Evolutionary conservation across 768 basidiomycete species (phyloP), one percentile per base, ranked within the genome.

Genomic region (Tylopilus sp.): DNA sequence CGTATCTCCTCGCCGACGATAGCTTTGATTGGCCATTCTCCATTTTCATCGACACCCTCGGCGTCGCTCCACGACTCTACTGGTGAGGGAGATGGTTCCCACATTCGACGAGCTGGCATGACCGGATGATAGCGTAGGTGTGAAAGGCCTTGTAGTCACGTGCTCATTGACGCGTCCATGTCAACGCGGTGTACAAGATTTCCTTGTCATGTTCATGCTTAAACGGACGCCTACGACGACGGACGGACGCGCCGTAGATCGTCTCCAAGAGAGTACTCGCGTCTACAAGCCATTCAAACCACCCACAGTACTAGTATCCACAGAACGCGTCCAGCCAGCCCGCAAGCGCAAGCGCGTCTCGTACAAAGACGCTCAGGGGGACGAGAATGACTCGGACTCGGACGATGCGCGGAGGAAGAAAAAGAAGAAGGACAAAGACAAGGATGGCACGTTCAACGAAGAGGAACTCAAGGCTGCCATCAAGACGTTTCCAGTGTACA

Each of bases 281-380:
- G 70, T 91, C 25, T 85, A 83, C 72, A 84, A 85, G 60, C 91
- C 88, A 0, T 93, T 91, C 76, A 91, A 90, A 64, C 73, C 85
- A 1, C 91, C 91, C 4, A 77, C 83, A 1, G 58, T 73, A 25
- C 62, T 74, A 11, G 64, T 60, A 36, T 61, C 72, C 11, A 58
- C 76, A 20, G 78, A 80, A 40, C 81, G 81, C 31, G 69, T 73
- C 6, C 85, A 86, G 58, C 86, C 84, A 0, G 76, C 77, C 57
- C 79, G 93, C 22, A 97, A 95, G 67, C 82, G 93, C 44, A 95
- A 91, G 62, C 83, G 89, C 12, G 83, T 93, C 21, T 91, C 87
- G 0, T 95, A 95, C 76, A 90, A 88, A 60, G 89, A 80, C 4
- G 75, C 81, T 55, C 81, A 77, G 40, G 75, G 61, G 6, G 80